A percentile compares a stretch with the other conserved stretches of the same genome.
Evolutionary conservation across 345 rosid genomes (phyloP).

Genomic region (Camelina sativa): DNA sequence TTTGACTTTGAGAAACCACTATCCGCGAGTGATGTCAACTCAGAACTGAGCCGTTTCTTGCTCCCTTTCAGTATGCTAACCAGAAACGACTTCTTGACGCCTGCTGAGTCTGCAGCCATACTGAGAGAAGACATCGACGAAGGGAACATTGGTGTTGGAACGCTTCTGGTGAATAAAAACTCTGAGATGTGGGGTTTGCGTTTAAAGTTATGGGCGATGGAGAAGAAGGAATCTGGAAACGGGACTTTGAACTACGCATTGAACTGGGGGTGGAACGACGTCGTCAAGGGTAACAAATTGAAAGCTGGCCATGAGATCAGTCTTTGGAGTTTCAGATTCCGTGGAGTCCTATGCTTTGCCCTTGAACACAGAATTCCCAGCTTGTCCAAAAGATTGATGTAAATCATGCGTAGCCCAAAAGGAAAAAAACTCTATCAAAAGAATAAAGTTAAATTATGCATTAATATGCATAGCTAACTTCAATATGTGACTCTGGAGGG

Average conservation of each 20-base stretch:
- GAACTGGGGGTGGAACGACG: slow-evolving; percentile 23
- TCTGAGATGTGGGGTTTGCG: slow-evolving; percentile 1
- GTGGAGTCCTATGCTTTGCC: slow-evolving; percentile 27
- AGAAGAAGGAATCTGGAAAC: not conserved
- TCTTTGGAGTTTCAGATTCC: slow-evolving; percentile 30
- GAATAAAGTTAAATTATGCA: too few relatives aligned
- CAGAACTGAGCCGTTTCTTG: slow-evolving; percentile 4
- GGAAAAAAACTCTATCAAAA: too few relatives aligned
- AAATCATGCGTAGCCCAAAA: not conserved
- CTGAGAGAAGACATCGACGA: not conserved
- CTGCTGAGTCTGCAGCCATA: not conserved
- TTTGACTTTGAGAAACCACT: slow-evolving; percentile 17
- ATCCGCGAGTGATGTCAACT: not conserved
- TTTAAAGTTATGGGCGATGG: slow-evolving; percentile 12
- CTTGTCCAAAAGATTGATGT: not conserved
- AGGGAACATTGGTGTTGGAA: not conserved
- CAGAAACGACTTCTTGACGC: slow-evolving; percentile 26
- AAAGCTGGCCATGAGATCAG: not conserved
- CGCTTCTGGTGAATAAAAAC: slow-evolving; percentile 2
- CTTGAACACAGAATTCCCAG: slow-evolving; percentile 6
- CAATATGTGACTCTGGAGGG: not conserved
- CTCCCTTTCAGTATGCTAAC: slow-evolving; percentile 7
- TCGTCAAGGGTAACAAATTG: slow-evolving; percentile 8
- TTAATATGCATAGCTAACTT: not conserved
- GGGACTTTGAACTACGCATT: slow-evolving; percentile 21